phyloP scores from a whole-genome alignment of 768 basidiomycete genomes.

The Psilocybe sp. region DNA sequence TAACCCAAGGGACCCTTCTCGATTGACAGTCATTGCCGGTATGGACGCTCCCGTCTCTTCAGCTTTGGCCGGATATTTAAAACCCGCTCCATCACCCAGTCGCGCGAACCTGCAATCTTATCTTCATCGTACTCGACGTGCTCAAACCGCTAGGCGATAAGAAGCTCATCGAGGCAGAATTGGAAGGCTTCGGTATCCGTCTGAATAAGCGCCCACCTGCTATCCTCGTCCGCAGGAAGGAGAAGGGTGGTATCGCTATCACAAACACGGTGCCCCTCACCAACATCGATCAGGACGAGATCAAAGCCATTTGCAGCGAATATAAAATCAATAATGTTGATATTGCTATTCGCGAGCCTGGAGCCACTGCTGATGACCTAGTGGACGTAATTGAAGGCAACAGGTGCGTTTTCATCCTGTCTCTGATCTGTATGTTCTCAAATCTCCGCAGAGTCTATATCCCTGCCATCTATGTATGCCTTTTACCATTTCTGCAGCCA shows the following conservation, averaged over 20 bases:
- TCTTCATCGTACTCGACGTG: conserved; percentile 98
- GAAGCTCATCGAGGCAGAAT: conserved; percentile 82
- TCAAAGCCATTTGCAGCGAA: conserved; percentile 92
- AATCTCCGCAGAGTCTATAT: conserved; percentile 77
- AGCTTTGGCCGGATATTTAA: conserved; percentile 4
- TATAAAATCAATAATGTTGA: conserved; percentile 89
- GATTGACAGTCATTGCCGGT: conserved; percentile 70
- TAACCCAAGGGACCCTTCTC: conserved; percentile 1
- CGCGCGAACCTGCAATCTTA: conserved; percentile 95
- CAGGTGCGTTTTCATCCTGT: conserved; percentile 43
- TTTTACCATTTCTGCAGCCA: neutral
- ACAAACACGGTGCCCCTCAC: conserved; percentile 96
- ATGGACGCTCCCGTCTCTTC: conserved; percentile 23
- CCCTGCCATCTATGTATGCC: conserved; percentile 81
- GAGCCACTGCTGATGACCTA: conserved; percentile 91
- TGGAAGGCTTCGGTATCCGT: conserved; percentile 98
- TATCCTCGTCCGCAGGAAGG: conserved; percentile 79
- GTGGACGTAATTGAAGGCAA: conserved; percentile 98
- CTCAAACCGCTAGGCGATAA: conserved; percentile 98
- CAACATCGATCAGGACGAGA: conserved; percentile 93
- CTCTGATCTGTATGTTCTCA: conserved; percentile 1
- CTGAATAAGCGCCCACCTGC: conserved; percentile 93
- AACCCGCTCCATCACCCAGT: conserved; percentile 45
- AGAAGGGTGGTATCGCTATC: conserved; percentile 91
- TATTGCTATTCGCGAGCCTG: conserved; percentile 89